Evolutionary conservation across 768 basidiomycete species (phyloP).

Genomic region (Chalciporus pseudorubinellus): DNA sequence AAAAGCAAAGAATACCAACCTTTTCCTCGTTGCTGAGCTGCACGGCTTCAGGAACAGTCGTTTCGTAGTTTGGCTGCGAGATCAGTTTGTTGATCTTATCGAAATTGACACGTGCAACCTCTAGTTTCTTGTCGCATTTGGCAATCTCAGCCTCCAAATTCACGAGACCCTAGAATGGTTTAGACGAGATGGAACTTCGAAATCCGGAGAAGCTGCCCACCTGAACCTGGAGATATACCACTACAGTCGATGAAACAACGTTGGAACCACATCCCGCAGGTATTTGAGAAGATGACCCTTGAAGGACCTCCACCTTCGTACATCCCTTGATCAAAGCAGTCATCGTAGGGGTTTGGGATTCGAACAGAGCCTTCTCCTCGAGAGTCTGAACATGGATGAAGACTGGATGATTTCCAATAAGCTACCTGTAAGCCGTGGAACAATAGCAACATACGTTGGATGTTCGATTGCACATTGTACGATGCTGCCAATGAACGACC

Average conservation of each 20-base stretch:
- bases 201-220: constrained; percentile 40
- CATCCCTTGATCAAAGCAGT: constrained; percentile 85
- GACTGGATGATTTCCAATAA: constrained; percentile 43
- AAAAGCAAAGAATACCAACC: constrained; percentile 43
- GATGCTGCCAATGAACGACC: constrained; percentile 85
- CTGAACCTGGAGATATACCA: constrained; percentile 81
- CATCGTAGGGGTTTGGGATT: constrained; percentile 73
- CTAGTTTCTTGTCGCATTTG: constrained; percentile 89
- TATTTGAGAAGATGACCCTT: constrained; percentile 55
- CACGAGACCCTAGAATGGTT: constrained; percentile 68
- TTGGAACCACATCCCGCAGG: constrained; percentile 87
- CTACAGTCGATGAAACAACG: constrained; percentile 70
- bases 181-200: background rate
- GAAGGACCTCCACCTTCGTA: constrained; percentile 69
- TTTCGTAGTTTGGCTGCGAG: constrained; percentile 72
- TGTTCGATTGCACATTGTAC: constrained; percentile 83
- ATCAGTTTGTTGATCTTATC: constrained; percentile 77
- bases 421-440: background rate
- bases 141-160: constrained; percentile 84
- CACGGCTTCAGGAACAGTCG: constrained; percentile 77
- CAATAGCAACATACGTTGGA: constrained; percentile 58
- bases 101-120: constrained; percentile 62
- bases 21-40: constrained; percentile 75
- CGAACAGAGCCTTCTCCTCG: constrained; percentile 62
- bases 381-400: constrained; percentile 71